Percentiles rank a stretch among this genome's conserved stretches.
phyloP scores from a whole-genome alignment of 805 yeast genomes.

The Candida maltosa region DNA sequence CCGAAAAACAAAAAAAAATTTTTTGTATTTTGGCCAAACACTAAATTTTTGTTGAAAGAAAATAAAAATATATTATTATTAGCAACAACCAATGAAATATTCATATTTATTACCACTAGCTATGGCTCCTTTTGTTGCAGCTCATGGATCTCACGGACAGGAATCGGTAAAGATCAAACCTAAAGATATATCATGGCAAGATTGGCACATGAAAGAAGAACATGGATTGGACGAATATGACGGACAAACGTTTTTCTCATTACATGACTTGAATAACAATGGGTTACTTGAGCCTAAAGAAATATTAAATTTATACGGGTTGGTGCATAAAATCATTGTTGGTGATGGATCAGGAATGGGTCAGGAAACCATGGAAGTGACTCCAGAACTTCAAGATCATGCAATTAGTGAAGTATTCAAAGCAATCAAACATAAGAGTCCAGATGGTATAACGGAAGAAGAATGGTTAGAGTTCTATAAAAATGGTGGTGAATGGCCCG shows the following conservation, averaged over 20 bases:
- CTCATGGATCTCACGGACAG: constrained; percentile 10
- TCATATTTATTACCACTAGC: too few relatives aligned
- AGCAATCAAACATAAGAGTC: constrained; percentile 63
- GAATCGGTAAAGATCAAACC: constrained; percentile 29
- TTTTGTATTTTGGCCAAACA: too few relatives aligned
- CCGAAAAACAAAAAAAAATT: too few relatives aligned
- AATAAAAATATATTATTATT: too few relatives aligned
- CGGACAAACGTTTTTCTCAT: constrained; percentile 68
- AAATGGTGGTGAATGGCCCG: constrained; percentile 77
- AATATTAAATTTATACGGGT: constrained; percentile 78
- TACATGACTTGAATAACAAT: constrained; percentile 69
- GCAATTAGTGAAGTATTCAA: constrained; percentile 55
- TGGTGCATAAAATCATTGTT: constrained; percentile 64
- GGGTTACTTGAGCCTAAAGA: constrained; percentile 59
- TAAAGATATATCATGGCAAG: constrained; percentile 63
- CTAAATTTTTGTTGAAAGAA: too few relatives aligned
- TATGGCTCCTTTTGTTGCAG: too few relatives aligned
- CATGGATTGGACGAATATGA: constrained; percentile 76
- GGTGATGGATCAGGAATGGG: constrained; percentile 94
- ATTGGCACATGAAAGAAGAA: constrained; percentile 89
- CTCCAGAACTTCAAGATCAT: constrained; percentile 51
- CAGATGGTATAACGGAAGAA: constrained; percentile 59
- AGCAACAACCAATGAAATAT: too few relatives aligned
- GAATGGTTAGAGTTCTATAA: constrained; percentile 67
- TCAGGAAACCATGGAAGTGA: constrained; percentile 40